Evolutionary conservation across 352 stramenopile species (phyloP).

Genomic region (Phytopythium mirpurense): DNA sequence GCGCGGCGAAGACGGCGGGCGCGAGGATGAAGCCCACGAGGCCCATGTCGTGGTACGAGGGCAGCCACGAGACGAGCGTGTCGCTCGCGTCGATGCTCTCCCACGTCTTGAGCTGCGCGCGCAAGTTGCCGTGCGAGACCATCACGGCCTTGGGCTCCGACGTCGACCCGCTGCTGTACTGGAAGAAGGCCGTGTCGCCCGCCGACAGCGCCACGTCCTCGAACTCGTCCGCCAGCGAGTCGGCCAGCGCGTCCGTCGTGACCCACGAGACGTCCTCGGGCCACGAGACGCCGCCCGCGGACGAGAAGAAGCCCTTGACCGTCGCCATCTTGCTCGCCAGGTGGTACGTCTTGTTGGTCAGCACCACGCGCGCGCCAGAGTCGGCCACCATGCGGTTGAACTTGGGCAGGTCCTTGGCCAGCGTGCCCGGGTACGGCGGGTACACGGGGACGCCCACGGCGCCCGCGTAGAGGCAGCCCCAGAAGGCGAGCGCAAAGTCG

Average conservation of each 20-base stretch:
- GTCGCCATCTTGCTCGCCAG: conserved; percentile 77
- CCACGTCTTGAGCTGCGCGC: conserved; percentile 70
- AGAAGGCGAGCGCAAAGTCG: conserved; percentile 77
- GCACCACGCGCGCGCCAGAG: conserved; percentile 51
- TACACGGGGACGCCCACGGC: conserved; percentile 71
- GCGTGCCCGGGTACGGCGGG: conserved; percentile 62
- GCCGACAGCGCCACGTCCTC: conserved; percentile 36
- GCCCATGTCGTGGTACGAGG: conserved; percentile 83
- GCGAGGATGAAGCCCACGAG: conserved; percentile 81
- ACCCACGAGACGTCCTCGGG: conserved; percentile 65
- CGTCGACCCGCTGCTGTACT: conserved; percentile 81
- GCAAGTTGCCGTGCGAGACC: conserved; percentile 78
- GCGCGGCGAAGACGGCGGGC: conserved; percentile 44
- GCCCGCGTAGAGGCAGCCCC: conserved; percentile 73
- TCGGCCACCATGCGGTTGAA: conserved; percentile 77
- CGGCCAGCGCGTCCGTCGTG: conserved; percentile 54
- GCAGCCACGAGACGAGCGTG: conserved; percentile 75
- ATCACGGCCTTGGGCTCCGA: conserved; percentile 80
- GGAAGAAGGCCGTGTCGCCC: conserved; percentile 77
- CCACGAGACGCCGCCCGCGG: conserved; percentile 56
- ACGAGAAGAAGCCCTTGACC: conserved; percentile 75
- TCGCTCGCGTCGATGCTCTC: conserved; percentile 54
- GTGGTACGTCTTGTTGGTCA: conserved; percentile 77
- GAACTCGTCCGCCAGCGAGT: conserved; percentile 47
- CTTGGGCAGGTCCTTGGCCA: conserved; percentile 74